phyloP scores from a whole-genome alignment of 371 early-diverging fungal species.

The Rhizopus arrhizus region DNA sequence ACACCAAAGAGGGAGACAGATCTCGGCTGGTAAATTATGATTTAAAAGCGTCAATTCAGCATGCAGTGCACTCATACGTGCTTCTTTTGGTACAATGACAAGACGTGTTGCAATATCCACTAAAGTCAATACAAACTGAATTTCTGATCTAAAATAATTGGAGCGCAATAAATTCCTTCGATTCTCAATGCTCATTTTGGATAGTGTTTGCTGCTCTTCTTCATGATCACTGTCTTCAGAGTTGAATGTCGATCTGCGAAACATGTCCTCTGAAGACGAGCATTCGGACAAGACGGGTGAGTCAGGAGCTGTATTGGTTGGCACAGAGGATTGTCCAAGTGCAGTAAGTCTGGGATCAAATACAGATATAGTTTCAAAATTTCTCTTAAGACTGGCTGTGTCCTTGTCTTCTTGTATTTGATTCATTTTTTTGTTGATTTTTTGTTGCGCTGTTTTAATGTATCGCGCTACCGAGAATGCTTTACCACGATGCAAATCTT shows the following conservation, averaged over 20 bases:
- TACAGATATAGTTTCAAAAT: slow-evolving; percentile 23
- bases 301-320: slow-evolving; percentile 40
- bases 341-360: slow-evolving; percentile 51
- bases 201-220: slow-evolving; percentile 26
- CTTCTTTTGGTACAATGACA: slow-evolving; percentile 75
- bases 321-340: slow-evolving; percentile 51
- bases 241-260: slow-evolving; percentile 23
- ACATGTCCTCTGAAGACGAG: slow-evolving; percentile 27
- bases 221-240: slow-evolving; percentile 7
- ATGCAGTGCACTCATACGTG: slow-evolving; percentile 66
- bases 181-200: slow-evolving; percentile 35
- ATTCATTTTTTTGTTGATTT: slow-evolving; percentile 44
- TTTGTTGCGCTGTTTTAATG: slow-evolving; percentile 47
- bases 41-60: slow-evolving; percentile 94
- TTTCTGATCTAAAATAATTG: slow-evolving; percentile 81
- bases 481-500: slow-evolving; percentile 60
- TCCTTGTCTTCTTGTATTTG: background rate
- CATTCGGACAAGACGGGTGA: slow-evolving; percentile 43
- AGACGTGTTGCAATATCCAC: slow-evolving; percentile 87
- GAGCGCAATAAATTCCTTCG: slow-evolving; percentile 32
- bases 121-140: slow-evolving; percentile 84
- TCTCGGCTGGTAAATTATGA: slow-evolving; percentile 87
- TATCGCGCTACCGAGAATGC: slow-evolving; percentile 57
- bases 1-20: slow-evolving; percentile 92
- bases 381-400: background rate